Percentiles rank a stretch among this genome's conserved stretches.
phyloP scores from a whole-genome alignment of 176 grass and related monocot species.

The Chrysopogon serrulatus region DNA sequence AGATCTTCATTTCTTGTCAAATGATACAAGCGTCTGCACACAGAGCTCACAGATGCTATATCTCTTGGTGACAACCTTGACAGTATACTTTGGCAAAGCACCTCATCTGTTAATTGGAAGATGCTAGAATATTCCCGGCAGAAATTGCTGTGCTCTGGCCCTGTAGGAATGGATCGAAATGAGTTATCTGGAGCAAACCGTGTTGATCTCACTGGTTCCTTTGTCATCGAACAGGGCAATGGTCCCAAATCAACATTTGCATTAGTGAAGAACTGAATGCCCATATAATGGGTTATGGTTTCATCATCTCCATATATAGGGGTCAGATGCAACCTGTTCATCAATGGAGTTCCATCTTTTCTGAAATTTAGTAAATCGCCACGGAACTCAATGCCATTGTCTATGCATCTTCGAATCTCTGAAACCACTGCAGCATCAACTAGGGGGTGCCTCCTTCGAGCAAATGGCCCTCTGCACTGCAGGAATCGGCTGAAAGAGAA shows the following conservation, averaged over 20 bases:
- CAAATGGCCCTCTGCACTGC: constrained; percentile 88
- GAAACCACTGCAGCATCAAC: constrained; percentile 64
- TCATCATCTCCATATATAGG: constrained; percentile 91
- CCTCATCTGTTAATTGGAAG: constrained; percentile 84
- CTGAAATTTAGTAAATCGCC: constrained; percentile 89
- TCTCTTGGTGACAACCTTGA: constrained; percentile 85
- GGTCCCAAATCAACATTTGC: constrained; percentile 77
- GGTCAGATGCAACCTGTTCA: constrained; percentile 78
- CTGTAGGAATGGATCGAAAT: constrained; percentile 16
- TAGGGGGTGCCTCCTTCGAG: constrained; percentile 74
- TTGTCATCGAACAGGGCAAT: constrained; percentile 46
- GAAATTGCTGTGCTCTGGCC: constrained; percentile 38
- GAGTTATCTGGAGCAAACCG: constrained; percentile 42
- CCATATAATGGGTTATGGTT: constrained; percentile 74
- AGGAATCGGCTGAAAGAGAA: constrained; percentile 76
- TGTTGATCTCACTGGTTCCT: constrained; percentile 46
- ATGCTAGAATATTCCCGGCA: constrained; percentile 70
- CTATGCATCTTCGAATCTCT: constrained; percentile 61
- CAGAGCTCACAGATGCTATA: constrained; percentile 90
- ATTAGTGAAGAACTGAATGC: constrained; percentile 82
- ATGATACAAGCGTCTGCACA: constrained; percentile 51
- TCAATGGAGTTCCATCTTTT: constrained; percentile 83
- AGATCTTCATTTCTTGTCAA: constrained; percentile 88
- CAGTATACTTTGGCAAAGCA: constrained; percentile 77
- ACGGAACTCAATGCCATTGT: constrained; percentile 65